A percentile compares a stretch with the other conserved stretches of the same genome.
Conservation (phyloP, 169 alveolate species). For the Plasmodium malariae region DNA sequence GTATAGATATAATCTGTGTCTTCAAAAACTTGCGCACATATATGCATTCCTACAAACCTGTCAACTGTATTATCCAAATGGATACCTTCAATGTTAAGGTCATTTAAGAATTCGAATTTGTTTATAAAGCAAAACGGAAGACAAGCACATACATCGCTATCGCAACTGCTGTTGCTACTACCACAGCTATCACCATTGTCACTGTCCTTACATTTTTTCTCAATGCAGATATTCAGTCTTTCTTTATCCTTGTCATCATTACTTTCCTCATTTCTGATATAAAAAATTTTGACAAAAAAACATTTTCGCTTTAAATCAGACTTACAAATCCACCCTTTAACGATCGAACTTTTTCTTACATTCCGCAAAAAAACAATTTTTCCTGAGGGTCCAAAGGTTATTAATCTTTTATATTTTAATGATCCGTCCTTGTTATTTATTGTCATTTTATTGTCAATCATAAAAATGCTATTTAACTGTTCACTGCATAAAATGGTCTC, state of each 20-base stretch:
- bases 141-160: constrained; percentile 37
- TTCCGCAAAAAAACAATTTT: constrained; percentile 33
- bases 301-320: constrained; percentile 31
- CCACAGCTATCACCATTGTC: no score
- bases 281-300: constrained; percentile 46
- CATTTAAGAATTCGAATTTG: constrained; percentile 52
- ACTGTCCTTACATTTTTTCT: no score
- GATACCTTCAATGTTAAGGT: constrained; percentile 29
- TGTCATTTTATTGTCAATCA: constrained; percentile 26
- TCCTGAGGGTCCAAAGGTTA: constrained; percentile 41
- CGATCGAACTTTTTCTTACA: constrained; percentile 38
- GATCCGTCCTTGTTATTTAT: not conserved
- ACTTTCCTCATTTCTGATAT: constrained; percentile 8
- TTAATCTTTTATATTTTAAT: constrained; percentile 39
- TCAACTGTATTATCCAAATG: constrained; percentile 8
- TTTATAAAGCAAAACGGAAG: constrained; percentile 56
- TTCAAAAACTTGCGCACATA: constrained; percentile 43
- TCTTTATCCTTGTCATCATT: not conserved
- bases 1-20: constrained; percentile 12
- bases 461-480: constrained; percentile 15
- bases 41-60: constrained; percentile 18
- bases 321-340: constrained; percentile 71
- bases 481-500: not conserved
- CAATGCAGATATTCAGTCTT: no score
- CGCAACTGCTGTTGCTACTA: not conserved